phyloP scores from a whole-genome alignment of 768 basidiomycete species.

The Kwoniella dejecticola region DNA sequence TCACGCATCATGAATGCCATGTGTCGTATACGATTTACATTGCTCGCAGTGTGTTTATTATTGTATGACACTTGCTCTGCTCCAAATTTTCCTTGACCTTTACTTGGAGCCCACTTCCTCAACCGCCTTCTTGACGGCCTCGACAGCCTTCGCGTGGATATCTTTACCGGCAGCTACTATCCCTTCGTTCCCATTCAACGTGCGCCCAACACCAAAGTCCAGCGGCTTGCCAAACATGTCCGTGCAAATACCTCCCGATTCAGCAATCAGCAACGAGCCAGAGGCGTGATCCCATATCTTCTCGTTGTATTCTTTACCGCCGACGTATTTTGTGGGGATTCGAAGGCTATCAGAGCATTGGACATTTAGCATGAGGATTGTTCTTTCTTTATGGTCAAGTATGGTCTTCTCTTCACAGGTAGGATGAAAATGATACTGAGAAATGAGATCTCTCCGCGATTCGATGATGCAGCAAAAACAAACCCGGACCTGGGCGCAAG shows the following conservation, averaged over 20 bases:
- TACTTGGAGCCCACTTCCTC: slow-evolving; percentile 47
- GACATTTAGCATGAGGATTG: too few species aligned
- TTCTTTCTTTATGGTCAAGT: too few species aligned
- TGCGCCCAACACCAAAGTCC: slow-evolving; percentile 83
- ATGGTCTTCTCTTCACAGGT: too few species aligned
- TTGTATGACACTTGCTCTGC: too few species aligned
- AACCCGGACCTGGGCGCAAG: background rate
- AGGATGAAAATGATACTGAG: too few species aligned
- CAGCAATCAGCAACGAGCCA: slow-evolving; percentile 77
- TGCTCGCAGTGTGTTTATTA: too few species aligned
- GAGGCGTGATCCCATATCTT: slow-evolving; percentile 99
- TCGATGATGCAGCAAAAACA: too few species aligned
- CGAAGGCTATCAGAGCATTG: slow-evolving; percentile 41
- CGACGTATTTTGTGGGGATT: slow-evolving; percentile 56
- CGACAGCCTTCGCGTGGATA: slow-evolving; percentile 69
- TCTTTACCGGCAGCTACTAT: slow-evolving; percentile 78
- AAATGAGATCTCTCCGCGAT: too few species aligned
- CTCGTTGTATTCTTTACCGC: slow-evolving; percentile 71
- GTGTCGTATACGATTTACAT: too few species aligned
- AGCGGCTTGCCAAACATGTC: slow-evolving; percentile 77
- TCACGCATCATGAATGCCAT: too few species aligned
- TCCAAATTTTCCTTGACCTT: slow-evolving; percentile 9
- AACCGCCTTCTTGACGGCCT: slow-evolving; percentile 69
- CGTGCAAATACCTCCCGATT: slow-evolving; percentile 85
- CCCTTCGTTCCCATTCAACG: slow-evolving; percentile 81